A percentile compares a stretch with the other conserved stretches of the same genome.
Evolutionary conservation across 2,329 filamentous ascomycete genomes (phyloP).

Genomic region (Cercospora berteroae): DNA sequence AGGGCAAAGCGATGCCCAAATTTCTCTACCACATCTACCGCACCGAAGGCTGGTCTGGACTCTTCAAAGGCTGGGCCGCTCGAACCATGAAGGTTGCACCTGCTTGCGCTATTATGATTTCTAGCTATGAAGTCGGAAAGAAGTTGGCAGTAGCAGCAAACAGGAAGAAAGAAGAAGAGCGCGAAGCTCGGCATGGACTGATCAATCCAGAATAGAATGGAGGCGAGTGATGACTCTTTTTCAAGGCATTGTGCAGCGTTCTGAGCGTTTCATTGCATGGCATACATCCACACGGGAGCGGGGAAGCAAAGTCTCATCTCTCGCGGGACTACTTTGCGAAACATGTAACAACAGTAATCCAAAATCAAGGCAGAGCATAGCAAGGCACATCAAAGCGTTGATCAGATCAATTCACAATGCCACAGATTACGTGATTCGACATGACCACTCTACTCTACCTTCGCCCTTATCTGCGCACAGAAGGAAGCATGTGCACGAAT

Average conservation of each 20-base stretch:
- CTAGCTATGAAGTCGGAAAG: conserved; percentile 95
- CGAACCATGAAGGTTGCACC: conserved; percentile 92
- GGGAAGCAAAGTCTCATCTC: not conserved
- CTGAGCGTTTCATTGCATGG: not conserved
- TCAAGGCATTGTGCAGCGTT: not conserved
- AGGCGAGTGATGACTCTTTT: not conserved
- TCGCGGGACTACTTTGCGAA: not conserved
- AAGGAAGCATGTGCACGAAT: not conserved
- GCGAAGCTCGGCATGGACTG: not conserved
- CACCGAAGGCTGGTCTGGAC: conserved; percentile 73
- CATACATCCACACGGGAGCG: not conserved
- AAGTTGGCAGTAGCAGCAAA: conserved; percentile 78
- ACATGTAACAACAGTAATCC: not conserved
- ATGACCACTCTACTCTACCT: no score
- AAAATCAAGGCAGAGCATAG: not conserved
- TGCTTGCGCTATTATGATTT: conserved; percentile 98
- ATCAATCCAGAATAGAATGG: not conserved
- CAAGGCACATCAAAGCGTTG: no score
- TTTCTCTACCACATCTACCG: conserved; percentile 90
- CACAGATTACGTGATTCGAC: no score
- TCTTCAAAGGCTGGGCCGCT: conserved; percentile 91
- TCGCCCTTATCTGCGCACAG: not conserved
- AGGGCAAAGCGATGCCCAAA: conserved; percentile 73
- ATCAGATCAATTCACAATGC: no score
- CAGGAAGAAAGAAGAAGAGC: conserved; percentile 43